Conservation (phyloP, 2,329 filamentous ascomycete genomes). For the Trichophyton rubrum region DNA sequence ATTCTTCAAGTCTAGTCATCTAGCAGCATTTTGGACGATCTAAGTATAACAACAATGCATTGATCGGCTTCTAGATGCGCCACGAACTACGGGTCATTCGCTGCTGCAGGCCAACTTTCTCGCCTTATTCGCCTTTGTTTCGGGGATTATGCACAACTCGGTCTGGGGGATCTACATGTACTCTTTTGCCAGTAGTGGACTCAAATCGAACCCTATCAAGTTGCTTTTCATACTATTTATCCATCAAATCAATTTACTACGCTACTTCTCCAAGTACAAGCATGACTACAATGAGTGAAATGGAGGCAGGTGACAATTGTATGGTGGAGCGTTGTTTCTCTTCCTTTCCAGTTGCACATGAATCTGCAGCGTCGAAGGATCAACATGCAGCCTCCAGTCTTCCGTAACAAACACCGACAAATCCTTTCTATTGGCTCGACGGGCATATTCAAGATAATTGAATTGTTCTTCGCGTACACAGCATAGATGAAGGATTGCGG, state of each 20-base stretch:
- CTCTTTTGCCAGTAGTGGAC: too few relatives aligned
- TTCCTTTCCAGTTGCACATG: neutral
- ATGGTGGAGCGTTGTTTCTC: neutral
- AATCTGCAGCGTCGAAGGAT: neutral
- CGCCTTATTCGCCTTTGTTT: too few relatives aligned
- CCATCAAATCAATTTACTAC: too few relatives aligned
- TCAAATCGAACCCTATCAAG: too few relatives aligned
- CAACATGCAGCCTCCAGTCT: neutral
- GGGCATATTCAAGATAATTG: neutral
- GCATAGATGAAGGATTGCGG: neutral
- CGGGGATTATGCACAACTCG: too few relatives aligned
- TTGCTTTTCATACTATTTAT: too few relatives aligned
- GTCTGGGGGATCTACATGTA: too few relatives aligned
- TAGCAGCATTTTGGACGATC: neutral
- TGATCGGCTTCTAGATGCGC: neutral
- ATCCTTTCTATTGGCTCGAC: neutral
- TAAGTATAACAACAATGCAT: neutral
- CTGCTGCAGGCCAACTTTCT: neutral
- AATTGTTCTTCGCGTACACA: neutral
- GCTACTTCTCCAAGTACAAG: neutral
- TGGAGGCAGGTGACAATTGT: neutral
- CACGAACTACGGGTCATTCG: neutral
- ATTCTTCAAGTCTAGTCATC: neutral
- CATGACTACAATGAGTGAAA: neutral
- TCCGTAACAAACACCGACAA: neutral